Evolutionary conservation across 2,329 filamentous ascomycete species (phyloP), one percentile per base, ranked within the genome.

Genomic region (Talaromyces albobiverticillius): DNA sequence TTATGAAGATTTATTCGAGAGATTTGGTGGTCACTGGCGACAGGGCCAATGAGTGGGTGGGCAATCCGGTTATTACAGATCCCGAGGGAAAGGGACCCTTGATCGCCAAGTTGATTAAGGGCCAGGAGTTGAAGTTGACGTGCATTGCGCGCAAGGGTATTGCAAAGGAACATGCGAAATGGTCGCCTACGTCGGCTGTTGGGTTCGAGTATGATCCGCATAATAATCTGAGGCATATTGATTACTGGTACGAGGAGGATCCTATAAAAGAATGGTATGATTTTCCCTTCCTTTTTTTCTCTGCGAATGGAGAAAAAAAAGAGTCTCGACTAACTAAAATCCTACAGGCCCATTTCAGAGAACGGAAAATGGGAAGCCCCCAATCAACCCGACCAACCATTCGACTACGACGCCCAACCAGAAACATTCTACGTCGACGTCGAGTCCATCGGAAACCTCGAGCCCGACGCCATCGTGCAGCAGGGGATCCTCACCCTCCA

Each of bases 91-190:
- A 88, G 54, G 94, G 94, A 1, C 84, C 88, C 42, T 80, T 97
- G 62, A 93, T 99, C 61, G 89, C 88, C 66, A 97, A 97, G 79
- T 77, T 99, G 67, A 82, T 93, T 55, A 88, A 87, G 67, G 90
- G 88, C 2, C 94, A 99, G 75, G 91, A 96, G 72, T 77, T 99
- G 57, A 87, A 90, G 70, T 83, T 99, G 67, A 89, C 84, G 58
- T 97, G 93, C 69, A 88, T 96, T 61, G 94, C 93, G 48, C 96
- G 96, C 80, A 97, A 97, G 80, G 94, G 94, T 1, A 97, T 97
- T 60, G 92, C 93, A 34, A 99, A 99, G 79, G 94, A 99, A 72
- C 94, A 99, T 73, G 90, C 94, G 9, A 99, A 99, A 74, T 99
- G 94, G 94, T 89, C 90, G 65, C 92, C 94, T 2, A 93, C 89